Conservation (phyloP, 2,329 filamentous ascomycete species). For the Cordyceps cateniannulata region DNA sequence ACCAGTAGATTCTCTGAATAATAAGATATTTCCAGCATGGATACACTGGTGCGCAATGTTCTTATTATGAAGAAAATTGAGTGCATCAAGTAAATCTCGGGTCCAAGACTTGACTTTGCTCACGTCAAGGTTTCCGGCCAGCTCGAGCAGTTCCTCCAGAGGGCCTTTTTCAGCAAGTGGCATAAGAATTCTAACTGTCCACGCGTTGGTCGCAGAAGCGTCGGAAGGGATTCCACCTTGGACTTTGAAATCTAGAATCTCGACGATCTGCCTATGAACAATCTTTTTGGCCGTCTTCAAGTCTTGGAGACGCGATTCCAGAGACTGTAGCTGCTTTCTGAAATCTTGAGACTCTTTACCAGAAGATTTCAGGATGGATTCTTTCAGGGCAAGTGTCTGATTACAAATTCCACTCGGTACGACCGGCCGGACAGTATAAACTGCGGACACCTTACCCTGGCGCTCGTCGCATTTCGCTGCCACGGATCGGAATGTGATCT, state of each 20-base stretch:
- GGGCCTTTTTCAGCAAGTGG: slow-evolving; percentile 78
- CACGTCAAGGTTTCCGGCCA: slow-evolving; percentile 67
- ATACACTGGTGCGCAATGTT: slow-evolving; percentile 80
- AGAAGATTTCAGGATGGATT: slow-evolving; percentile 53
- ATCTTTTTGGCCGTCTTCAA: slow-evolving; percentile 68
- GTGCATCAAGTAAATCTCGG: slow-evolving; percentile 80
- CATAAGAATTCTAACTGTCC: slow-evolving; percentile 69
- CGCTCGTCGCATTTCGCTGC: slow-evolving; percentile 61
- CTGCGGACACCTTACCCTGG: slow-evolving; percentile 58
- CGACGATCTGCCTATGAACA: slow-evolving; percentile 69
- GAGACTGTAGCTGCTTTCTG: slow-evolving; percentile 67
- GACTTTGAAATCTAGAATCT: slow-evolving; percentile 79
- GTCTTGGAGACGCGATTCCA: slow-evolving; percentile 70
- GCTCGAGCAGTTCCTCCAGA: slow-evolving; percentile 72
- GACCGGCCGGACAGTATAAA: slow-evolving; percentile 67
- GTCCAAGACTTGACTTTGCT: slow-evolving; percentile 81
- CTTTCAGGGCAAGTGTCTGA: slow-evolving; percentile 67
- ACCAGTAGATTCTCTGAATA: slow-evolving; percentile 63
- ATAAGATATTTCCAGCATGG: slow-evolving; percentile 70
- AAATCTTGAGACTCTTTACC: slow-evolving; percentile 55
- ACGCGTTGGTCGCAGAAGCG: slow-evolving; percentile 35
- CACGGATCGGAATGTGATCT: slow-evolving; percentile 63
- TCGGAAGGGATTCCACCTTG: slow-evolving; percentile 43
- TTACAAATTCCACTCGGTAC: slow-evolving; percentile 47
- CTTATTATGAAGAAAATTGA: slow-evolving; percentile 80